Evolutionary conservation across 2,329 filamentous ascomycete species (phyloP).

Genomic region (Cordyceps fumosorosea): DNA sequence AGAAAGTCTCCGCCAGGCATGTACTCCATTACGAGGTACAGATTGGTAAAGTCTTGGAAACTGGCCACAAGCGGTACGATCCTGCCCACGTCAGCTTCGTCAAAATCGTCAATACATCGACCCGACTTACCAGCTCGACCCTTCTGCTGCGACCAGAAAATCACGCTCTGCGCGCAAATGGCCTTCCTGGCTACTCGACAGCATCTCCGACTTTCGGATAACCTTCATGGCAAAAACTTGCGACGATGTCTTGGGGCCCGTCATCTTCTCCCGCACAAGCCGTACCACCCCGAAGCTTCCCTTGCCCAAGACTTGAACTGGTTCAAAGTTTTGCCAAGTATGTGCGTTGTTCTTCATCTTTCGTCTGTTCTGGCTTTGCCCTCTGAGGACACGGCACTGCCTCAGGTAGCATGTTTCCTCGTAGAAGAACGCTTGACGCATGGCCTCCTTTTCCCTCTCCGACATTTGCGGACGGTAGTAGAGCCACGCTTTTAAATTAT

Average conservation of each 20-base stretch:
- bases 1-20: conserved; percentile 97
- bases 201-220: conserved; percentile 89
- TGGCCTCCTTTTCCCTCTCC: conserved; percentile 45
- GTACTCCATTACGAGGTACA: conserved; percentile 97
- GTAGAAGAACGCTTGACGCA: conserved; percentile 52
- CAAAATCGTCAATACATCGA: background rate
- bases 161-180: conserved; percentile 88
- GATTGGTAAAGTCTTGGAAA: conserved; percentile 76
- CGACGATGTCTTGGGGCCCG: conserved; percentile 22
- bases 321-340: conserved; percentile 53
- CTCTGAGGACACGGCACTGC: conserved; percentile 63
- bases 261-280: conserved; percentile 63
- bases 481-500: conserved; percentile 43
- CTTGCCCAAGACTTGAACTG: conserved; percentile 77
- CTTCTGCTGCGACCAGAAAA: conserved; percentile 81
- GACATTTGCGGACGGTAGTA: conserved; percentile 47
- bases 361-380: conserved; percentile 37
- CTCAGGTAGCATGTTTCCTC: conserved; percentile 72
- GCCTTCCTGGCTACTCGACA: conserved; percentile 84
- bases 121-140: conserved; percentile 62
- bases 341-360: conserved; percentile 11
- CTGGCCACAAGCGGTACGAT: conserved; percentile 81
- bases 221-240: conserved; percentile 94
- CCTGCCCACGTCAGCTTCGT: conserved; percentile 35
- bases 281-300: conserved; percentile 92